Base-by-base conservation (phyloP, 2,329 filamentous ascomycete species). In the Trichoderma koningiopsis region DNA sequence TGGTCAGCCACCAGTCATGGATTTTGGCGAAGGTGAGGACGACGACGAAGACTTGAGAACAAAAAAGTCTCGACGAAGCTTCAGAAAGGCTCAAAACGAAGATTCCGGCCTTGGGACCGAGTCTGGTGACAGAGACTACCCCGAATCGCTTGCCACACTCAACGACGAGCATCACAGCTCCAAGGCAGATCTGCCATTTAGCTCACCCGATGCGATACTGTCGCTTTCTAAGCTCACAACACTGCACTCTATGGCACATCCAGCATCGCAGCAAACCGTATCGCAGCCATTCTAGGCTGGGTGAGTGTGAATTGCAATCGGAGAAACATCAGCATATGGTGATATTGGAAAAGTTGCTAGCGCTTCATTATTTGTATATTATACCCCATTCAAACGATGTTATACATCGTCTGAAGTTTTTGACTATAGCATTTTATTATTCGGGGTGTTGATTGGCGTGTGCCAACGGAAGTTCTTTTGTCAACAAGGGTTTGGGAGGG, bases 201-300 rank as follows among this genome's bases (percentile, higher is more conserved):
- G 86, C 71, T 87, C 82, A 75, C 87, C 89, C 1, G 87, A 87
- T 27, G 86, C 87, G 72, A 90, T 88, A 55, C 83, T 93, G 74
- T 92, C 87, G 33, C 81, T 91, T 13, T 87, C 87, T 70, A 87
- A 88, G 75, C 77, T 90, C 73, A 89, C 87, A 0, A 79, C 86
- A 72, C 80, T 71, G 14, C 74, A 35, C 53, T 61, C 33, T 8
- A 58, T 66, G 14, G 16, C 56, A 22, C 40, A 33, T 19, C 68
- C 52, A 27, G 27, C 61, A 10, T 69, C 72, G 59, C 71, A 74
- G 11, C 76, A 74, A 58, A 68, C 72, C 64, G 61, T 70, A 37
- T 74, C 73, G 19, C 73, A 76, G 40, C 72, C 74, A 60, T 74
- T 76, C 64, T 78, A 68, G 72, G 57, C 43, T 61, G 10, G 40